A percentile compares a stretch with the other conserved stretches of the same genome.
These are phyloP conservation scores for Spergularia marina DNA, from an alignment of 148 eudicot species.

Conservation along the genomic window DNA sequence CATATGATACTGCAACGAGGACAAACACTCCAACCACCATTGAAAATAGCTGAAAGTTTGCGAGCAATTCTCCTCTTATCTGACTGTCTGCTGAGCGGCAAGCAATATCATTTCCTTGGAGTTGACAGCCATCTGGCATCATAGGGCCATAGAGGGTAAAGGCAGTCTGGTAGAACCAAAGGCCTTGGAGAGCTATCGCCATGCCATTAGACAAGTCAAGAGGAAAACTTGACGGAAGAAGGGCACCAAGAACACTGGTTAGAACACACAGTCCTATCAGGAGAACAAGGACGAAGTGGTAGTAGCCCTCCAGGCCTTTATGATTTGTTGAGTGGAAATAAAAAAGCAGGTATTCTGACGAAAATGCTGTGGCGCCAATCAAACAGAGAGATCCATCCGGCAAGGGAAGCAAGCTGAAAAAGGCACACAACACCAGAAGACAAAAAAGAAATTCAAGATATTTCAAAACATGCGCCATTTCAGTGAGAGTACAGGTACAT, in stretches of 20 bases:
- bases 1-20: slow-evolving; percentile 38
- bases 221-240: slow-evolving; percentile 73
- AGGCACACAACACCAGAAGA: slow-evolving; percentile 8
- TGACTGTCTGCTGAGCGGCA: slow-evolving; percentile 47
- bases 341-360: slow-evolving; percentile 80
- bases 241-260: slow-evolving; percentile 55
- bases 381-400: slow-evolving; percentile 74
- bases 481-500: neutral
- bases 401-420: slow-evolving; percentile 71
- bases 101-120: slow-evolving; percentile 43
- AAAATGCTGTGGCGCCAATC: slow-evolving; percentile 74
- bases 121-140: slow-evolving; percentile 79
- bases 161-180: slow-evolving; percentile 96
- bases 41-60: slow-evolving; percentile 67
- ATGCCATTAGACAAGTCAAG: slow-evolving; percentile 65
- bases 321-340: slow-evolving; percentile 90
- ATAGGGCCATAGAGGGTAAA: slow-evolving; percentile 84
- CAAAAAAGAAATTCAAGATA: neutral
- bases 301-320: slow-evolving; percentile 88
- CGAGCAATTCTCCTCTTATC: slow-evolving; percentile 71
- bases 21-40: slow-evolving; percentile 52
- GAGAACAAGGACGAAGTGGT: slow-evolving; percentile 80
- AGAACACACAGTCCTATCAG: slow-evolving; percentile 64
- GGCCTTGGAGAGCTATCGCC: slow-evolving; percentile 80
- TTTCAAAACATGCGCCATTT: neutral